A percentile compares a stretch with the other conserved stretches of the same genome.
Evolutionary conservation across 495 filamentous ascomycete genomes (phyloP).

Genomic region (Aspergillus cristatus): DNA sequence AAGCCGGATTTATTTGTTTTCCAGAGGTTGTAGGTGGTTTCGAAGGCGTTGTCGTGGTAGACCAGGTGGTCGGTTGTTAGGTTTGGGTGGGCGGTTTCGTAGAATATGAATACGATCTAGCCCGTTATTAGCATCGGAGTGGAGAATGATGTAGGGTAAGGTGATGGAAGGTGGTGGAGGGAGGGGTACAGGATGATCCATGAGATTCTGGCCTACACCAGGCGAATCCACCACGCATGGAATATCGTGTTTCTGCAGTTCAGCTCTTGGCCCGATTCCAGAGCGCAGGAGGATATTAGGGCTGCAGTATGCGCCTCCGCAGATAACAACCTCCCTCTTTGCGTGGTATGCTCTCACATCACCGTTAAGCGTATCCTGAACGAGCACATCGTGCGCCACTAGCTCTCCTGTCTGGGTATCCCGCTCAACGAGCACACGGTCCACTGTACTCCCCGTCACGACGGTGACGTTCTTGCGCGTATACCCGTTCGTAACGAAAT

Average conservation of each 20-base stretch:
- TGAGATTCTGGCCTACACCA: constrained; percentile 47
- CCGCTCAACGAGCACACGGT: constrained; percentile 20
- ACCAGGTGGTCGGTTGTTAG: constrained; percentile 31
- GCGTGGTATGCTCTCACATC: constrained; percentile 20
- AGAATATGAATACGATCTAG: constrained; percentile 30
- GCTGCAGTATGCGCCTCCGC: constrained; percentile 46
- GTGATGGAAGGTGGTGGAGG: background rate
- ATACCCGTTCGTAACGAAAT: constrained; percentile 35
- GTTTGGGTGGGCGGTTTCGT: constrained; percentile 29
- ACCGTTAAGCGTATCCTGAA: constrained; percentile 15
- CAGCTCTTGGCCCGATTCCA: constrained; percentile 43
- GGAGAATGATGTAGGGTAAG: too few relatives aligned
- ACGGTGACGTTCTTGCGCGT: constrained; percentile 28
- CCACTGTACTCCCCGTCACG: constrained; percentile 28
- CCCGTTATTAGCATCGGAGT: background rate
- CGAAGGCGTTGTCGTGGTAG: constrained; percentile 24
- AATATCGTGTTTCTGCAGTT: constrained; percentile 39
- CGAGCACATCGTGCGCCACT: constrained; percentile 20
- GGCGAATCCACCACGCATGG: constrained; percentile 37
- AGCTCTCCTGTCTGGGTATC: constrained; percentile 2
- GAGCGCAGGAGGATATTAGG: constrained; percentile 48
- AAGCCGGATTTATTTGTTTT: constrained; percentile 34
- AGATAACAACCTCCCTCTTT: constrained; percentile 41
- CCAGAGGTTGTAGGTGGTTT: constrained; percentile 32
- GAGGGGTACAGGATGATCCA: constrained; percentile 38